Evolutionary conservation across 441 rosid species (phyloP).

Genomic region (Jatropha podagrica): DNA sequence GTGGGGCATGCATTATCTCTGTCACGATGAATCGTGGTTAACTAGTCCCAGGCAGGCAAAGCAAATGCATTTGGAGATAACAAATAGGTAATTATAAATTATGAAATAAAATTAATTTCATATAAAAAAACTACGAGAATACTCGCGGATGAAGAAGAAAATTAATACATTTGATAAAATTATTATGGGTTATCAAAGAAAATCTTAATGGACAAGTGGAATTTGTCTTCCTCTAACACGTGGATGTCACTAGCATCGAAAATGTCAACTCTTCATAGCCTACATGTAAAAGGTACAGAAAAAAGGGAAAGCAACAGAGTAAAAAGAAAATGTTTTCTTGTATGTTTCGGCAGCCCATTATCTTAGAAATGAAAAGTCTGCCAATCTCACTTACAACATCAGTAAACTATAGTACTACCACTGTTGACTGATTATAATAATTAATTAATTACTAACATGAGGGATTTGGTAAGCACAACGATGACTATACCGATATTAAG

Average conservation of each 20-base stretch:
- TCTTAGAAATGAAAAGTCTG: not conserved
- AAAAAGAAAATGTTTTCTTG: not conserved
- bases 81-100: too few species aligned
- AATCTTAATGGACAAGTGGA: constrained; percentile 9
- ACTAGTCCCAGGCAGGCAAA: not conserved
- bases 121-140: too few species aligned
- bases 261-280: constrained; percentile 25
- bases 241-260: constrained; percentile 25
- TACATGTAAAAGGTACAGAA: not conserved
- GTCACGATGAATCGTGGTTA: not conserved
- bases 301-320: too few species aligned
- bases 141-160: too few species aligned
- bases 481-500: not conserved
- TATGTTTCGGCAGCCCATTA: not conserved
- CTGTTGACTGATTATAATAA: not conserved
- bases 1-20: not conserved
- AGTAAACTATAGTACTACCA: not conserved
- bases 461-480: not conserved
- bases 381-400: not conserved
- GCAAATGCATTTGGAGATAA: too few species aligned
- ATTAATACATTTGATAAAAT: too few species aligned
- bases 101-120: too few species aligned
- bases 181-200: too few species aligned
- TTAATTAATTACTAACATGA: not conserved
- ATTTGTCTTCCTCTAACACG: not conserved